Conservation (phyloP, 2,329 filamentous ascomycete genomes). For the Fusarium brachygibbosum region DNA sequence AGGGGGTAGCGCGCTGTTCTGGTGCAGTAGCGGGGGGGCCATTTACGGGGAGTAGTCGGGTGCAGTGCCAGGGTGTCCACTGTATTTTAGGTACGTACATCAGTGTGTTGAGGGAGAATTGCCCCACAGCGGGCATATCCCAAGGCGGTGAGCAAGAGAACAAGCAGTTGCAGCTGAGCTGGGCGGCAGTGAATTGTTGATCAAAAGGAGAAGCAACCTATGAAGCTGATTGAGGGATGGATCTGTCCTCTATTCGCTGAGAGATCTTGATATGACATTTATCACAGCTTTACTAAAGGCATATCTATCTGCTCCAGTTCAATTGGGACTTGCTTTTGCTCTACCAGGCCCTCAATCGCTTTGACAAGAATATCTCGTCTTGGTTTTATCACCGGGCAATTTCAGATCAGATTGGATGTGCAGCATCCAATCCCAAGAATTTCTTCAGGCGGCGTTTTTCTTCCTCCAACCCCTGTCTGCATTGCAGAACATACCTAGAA, state of each 20-base stretch:
- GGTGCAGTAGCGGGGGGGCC: constrained; percentile 33
- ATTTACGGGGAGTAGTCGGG: constrained; percentile 23
- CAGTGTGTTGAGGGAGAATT: constrained; percentile 26
- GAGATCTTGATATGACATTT: neutral
- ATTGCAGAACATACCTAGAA: constrained; percentile 1
- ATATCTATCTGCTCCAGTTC: neutral
- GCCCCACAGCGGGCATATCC: constrained; percentile 46
- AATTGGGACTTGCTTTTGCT: neutral
- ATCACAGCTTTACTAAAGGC: neutral
- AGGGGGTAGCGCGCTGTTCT: constrained; percentile 33
- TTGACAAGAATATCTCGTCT: neutral
- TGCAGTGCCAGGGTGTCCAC: constrained; percentile 33
- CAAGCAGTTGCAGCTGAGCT: constrained; percentile 11
- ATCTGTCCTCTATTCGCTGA: constrained; percentile 6
- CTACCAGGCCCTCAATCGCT: neutral
- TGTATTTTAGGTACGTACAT: constrained; percentile 11
- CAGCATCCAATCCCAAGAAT: neutral
- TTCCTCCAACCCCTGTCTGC: constrained; percentile 6
- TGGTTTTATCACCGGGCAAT: constrained; percentile 6
- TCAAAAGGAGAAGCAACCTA: constrained; percentile 19
- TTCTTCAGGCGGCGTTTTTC: constrained; percentile 7
- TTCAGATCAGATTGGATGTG: constrained; percentile 9
- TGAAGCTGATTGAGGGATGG: neutral
- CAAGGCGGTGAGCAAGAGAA: constrained; percentile 45
- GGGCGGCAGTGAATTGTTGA: constrained; percentile 24